Conservation (phyloP, 495 filamentous ascomycete genomes). For the Hypoxylon subgilvum region DNA sequence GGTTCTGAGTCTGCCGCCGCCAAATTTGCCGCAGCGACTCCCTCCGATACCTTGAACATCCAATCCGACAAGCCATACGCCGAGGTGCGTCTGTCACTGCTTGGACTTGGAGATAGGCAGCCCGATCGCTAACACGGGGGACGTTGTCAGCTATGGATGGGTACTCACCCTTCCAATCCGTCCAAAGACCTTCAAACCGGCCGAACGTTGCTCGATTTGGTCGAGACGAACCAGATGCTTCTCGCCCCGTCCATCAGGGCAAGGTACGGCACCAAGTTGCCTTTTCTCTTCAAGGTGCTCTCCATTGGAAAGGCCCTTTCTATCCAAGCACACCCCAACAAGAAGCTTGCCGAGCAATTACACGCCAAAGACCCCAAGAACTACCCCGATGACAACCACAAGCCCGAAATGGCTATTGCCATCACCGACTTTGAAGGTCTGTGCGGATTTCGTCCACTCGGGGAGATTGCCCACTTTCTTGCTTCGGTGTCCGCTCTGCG, state of each 20-base stretch:
- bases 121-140: conserved; percentile 13
- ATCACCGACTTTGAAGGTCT: conserved; percentile 95
- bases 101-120: conserved; percentile 8
- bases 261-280: conserved; percentile 78
- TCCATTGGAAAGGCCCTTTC: conserved; percentile 92
- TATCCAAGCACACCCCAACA: conserved; percentile 98
- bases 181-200: conserved; percentile 86
- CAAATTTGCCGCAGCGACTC: conserved; percentile 77
- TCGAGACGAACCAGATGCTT: conserved; percentile 84
- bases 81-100: conserved; percentile 62
- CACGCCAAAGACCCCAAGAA: conserved; percentile 87
- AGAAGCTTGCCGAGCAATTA: conserved; percentile 90
- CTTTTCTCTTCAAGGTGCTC: conserved; percentile 97
- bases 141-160: conserved; percentile 89
- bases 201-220: conserved; percentile 85
- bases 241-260: conserved; percentile 73
- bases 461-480: conserved; percentile 86
- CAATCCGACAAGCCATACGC: conserved; percentile 86
- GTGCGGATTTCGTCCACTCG: conserved; percentile 90
- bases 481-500: conserved; percentile 73
- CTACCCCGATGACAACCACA: conserved; percentile 99
- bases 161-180: conserved; percentile 93
- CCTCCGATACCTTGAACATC: conserved; percentile 71
- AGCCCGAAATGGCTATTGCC: conserved; percentile 98
- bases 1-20: conserved; percentile 80